A percentile compares a stretch with the other conserved stretches of the same genome.
Conservation (phyloP, 2,329 filamentous ascomycete genomes). For the Phyllosticta paracitricarpa region DNA sequence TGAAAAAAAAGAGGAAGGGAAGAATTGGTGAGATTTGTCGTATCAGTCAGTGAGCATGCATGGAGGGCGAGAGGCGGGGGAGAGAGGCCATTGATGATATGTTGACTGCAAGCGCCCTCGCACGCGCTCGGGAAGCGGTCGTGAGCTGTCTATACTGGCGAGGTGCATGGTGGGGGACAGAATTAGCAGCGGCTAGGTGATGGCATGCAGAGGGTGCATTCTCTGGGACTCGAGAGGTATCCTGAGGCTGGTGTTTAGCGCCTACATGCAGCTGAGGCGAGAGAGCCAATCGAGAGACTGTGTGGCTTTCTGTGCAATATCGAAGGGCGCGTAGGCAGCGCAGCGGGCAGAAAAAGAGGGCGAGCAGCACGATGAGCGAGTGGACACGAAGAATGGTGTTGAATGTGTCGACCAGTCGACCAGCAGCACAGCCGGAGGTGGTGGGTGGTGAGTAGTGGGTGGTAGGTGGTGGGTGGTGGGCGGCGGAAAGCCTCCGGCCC, state of each 20-base stretch:
- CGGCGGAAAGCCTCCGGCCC: neutral
- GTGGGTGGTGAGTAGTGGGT: too few species aligned
- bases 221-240: neutral
- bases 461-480: neutral
- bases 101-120: constrained; percentile 9
- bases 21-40: constrained; percentile 22
- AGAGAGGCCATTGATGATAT: constrained; percentile 5
- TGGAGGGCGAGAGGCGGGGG: neutral
- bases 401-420: neutral
- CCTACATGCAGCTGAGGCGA: neutral
- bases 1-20: constrained; percentile 17
- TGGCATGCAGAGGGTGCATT: neutral
- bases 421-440: too few species aligned
- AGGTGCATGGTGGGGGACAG: neutral
- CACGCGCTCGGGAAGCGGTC: constrained; percentile 1
- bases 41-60: constrained; percentile 24
- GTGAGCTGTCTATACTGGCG: neutral
- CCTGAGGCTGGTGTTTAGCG: constrained; percentile 1
- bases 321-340: neutral
- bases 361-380: too few species aligned
- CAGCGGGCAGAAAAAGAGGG: neutral
- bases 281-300: neutral
- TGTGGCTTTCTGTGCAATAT: neutral
- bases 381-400: neutral
- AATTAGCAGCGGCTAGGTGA: neutral